Base-by-base conservation (phyloP, 164 flowering plant species). In the Kalanchoe fedtschenkoi region DNA sequence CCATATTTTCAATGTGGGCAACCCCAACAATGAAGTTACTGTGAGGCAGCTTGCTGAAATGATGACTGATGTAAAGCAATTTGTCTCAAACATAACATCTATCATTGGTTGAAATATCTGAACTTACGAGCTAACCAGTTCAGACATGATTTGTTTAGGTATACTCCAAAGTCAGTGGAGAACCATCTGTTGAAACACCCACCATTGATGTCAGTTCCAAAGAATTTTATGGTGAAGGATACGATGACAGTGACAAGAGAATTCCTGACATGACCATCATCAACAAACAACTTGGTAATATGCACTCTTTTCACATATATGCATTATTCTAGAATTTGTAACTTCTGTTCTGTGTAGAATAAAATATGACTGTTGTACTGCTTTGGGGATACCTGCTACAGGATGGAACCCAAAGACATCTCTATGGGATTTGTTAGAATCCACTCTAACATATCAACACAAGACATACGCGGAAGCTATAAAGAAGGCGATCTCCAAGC, bases 331-430 rank as follows among this genome's bases (percentile, higher is more conserved):
- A 33, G 24, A 33, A 0, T n/a, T 14, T 14, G 33, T 38, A 14
- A 22, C 15, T 58, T 30, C 6, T 7, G 39, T 14, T 35, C n/a
- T 32, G 37, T 1, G 14, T 32, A 58, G 5, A 13, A 6, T 58
- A 35, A 16, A 16, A 33, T 30, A 8, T 14, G 16, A n/a, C 19
- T 44, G 34, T 10, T 5, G 43, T 60, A 14, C 34, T 3, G 44
- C 1, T 46, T 2, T 58, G 17, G n/a, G n/a, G n/a, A n/a, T n/a
- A n/a, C n/a, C n/a, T n/a, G n/a, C n/a, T n/a, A 39, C 73, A 93
- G 99, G 92, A 58, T 93, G 99, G 99, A 80, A 85, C 69, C 99
- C 99, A 0, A 88, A 88, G 80, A 93, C 99, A 29, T 85, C 97
- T 0, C 89, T 93, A 0, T 90, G 96, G 95, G 98, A 93, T 74